phyloP scores from a whole-genome alignment of 352 stramenopile species.

The Aphanomyces astaci region DNA sequence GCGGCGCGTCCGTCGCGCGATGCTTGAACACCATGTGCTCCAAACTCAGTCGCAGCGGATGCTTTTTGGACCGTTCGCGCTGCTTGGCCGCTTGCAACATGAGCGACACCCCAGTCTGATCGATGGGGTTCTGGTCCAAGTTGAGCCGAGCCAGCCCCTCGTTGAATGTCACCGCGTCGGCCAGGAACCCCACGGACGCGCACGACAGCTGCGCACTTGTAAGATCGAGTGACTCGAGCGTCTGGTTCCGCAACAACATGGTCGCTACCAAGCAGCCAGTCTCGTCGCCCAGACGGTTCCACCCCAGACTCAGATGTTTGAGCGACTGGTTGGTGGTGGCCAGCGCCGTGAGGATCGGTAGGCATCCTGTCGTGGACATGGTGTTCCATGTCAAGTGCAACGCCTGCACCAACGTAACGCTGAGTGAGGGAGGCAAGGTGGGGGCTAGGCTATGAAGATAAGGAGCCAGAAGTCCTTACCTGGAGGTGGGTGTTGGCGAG shows the following conservation, averaged over 20 bases:
- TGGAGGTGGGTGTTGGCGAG: background rate
- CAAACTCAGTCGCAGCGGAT: background rate
- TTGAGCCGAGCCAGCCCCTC: background rate
- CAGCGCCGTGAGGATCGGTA: constrained; percentile 3
- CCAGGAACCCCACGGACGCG: constrained; percentile 1
- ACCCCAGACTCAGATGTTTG: constrained; percentile 14
- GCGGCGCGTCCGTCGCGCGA: background rate
- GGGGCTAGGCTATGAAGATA: too few relatives aligned
- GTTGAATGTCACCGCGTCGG: constrained; percentile 17
- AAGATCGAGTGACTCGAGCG: background rate
- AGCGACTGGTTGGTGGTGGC: constrained; percentile 5
- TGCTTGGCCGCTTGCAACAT: constrained; percentile 1
- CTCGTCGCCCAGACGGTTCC: constrained; percentile 19
- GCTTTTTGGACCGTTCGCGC: background rate
- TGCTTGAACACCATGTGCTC: constrained; percentile 15
- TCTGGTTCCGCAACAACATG: constrained; percentile 6
- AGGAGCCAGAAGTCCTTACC: too few relatives aligned
- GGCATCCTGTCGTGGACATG: constrained; percentile 5
- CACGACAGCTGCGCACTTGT: constrained; percentile 12
- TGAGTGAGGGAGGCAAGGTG: too few relatives aligned
- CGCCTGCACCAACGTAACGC: constrained; percentile 1
- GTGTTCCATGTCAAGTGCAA: constrained; percentile 21
- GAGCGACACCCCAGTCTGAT: background rate
- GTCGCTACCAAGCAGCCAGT: constrained; percentile 5
- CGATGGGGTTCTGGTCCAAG: constrained; percentile 13